Percentiles rank a stretch among this genome's conserved stretches.
phyloP scores from a whole-genome alignment of 148 eudicot genomes.

The Beta vulgaris region DNA sequence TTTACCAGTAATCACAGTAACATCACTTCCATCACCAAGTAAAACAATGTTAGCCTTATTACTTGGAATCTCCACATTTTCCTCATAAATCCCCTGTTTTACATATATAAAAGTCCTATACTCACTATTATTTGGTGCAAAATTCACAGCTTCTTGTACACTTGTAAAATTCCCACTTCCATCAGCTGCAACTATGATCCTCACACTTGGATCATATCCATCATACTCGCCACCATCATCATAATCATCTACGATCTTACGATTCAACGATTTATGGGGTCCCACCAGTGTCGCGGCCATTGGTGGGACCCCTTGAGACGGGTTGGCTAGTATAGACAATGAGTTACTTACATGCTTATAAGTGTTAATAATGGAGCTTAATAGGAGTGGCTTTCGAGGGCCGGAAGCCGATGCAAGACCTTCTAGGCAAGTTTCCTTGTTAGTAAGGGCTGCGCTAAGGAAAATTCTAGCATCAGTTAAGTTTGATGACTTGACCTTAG shows the following conservation, averaged over 20 bases:
- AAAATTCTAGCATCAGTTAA: slow-evolving; percentile 49
- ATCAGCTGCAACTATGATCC: slow-evolving; percentile 54
- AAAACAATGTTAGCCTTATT: slow-evolving; percentile 72
- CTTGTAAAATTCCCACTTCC: slow-evolving; percentile 81
- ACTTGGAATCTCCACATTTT: slow-evolving; percentile 74
- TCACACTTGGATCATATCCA: slow-evolving; percentile 11
- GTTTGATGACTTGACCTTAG: slow-evolving; percentile 33
- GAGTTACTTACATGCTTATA: slow-evolving; percentile 70
- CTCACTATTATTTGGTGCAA: slow-evolving; percentile 72
- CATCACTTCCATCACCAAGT: slow-evolving; percentile 83
- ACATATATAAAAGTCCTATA: slow-evolving; percentile 58
- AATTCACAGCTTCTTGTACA: slow-evolving; percentile 62
- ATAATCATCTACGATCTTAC: slow-evolving; percentile 31
- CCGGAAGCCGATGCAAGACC: slow-evolving; percentile 67
- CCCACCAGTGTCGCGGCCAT: not conserved
- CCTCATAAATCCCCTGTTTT: slow-evolving; percentile 68
- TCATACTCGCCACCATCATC: slow-evolving; percentile 35
- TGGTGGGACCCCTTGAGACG: slow-evolving; percentile 3
- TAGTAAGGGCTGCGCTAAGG: slow-evolving; percentile 76
- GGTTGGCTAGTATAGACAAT: slow-evolving; percentile 51
- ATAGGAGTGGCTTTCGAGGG: slow-evolving; percentile 43
- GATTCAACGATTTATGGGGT: slow-evolving; percentile 20
- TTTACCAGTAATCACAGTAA: slow-evolving; percentile 56
- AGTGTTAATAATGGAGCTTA: slow-evolving; percentile 34
- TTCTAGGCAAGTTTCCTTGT: slow-evolving; percentile 81